Base-by-base conservation (phyloP, 306 rosid genomes). In the Cicer cuneatum region DNA sequence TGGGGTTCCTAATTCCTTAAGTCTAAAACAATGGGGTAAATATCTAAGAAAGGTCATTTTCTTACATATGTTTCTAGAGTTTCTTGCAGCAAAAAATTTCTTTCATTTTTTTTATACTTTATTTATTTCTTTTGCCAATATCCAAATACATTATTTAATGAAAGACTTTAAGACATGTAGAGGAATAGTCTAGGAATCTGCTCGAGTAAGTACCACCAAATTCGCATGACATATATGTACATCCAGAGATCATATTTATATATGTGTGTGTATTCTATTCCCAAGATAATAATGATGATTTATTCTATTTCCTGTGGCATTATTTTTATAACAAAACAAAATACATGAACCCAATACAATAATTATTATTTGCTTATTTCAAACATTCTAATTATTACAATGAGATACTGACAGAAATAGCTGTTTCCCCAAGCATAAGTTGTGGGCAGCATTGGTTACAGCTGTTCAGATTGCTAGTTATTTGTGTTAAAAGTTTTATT, bases 61-160 rank as follows among this genome's bases (percentile, higher is more conserved):
- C 19, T 62, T 78, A 33, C 66, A 64, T 33, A 7, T 59, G 8
- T 58, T 12, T 58, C 64, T 10, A 10, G 9, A 58, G 66, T 59
- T 59, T 33, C 66, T 59, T 35, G 19, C 66, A 35, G 43, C 35
- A 60, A 13, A 6, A 35, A 4, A 3, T 59, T 37, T 11, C 42
- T 33, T 13, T n/a, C 6, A 59, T 59, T 59, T 35, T 59, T 35
- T 33, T 60, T 16, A 16, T 53, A 53, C 66, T 60, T 38, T 7
- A 13, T 60, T 58, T 10, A 0, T 6, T 60, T 16, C 46, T 15
- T 37, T 61, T n/a, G 21, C 43, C 21, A 15, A 61, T 61, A n/a
- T 61, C 21, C 67, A 38, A 61, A 37, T 37, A 38, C 47, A 35
- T 60, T 10, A n/a, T 61, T 61, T 61, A 61, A 13, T 61, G 47